These are phyloP conservation scores for Pezicula neosporulosa DNA, from an alignment of 2,329 filamentous ascomycete genomes.

Conservation along the genomic window DNA sequence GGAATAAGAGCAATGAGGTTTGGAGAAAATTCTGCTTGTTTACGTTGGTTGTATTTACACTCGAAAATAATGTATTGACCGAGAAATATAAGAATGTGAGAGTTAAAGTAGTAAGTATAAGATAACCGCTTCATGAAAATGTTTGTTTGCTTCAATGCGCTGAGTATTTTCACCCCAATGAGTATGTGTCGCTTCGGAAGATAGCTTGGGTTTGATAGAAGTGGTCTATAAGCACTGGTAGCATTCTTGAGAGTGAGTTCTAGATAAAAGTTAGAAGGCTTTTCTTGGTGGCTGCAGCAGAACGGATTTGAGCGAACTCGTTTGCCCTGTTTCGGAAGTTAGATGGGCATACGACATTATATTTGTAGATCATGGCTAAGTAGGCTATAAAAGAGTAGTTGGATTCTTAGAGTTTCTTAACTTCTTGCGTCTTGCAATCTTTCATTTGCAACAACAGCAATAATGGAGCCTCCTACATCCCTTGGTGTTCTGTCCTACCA, in stretches of 20 bases:
- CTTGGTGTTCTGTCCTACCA: no score
- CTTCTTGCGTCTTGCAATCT: no score
- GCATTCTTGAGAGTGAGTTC: no score
- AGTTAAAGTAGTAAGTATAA: slow-evolving; percentile 31
- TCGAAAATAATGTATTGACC: slow-evolving; percentile 27
- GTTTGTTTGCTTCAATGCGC: slow-evolving; percentile 23
- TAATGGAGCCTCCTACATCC: no score
- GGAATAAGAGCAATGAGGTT: slow-evolving; percentile 29
- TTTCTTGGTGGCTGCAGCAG: background rate
- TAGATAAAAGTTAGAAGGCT: background rate
- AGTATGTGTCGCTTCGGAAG: no score
- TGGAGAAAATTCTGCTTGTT: slow-evolving; percentile 23
- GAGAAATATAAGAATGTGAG: slow-evolving; percentile 30
- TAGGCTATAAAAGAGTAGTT: no score
- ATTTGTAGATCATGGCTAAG: no score
- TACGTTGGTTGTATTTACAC: slow-evolving; percentile 30
- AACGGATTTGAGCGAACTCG: background rate
- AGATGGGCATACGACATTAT: no score
- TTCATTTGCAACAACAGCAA: no score
- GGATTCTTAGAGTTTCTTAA: no score
- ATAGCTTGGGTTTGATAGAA: no score
- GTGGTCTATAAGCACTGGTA: no score
- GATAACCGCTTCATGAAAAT: slow-evolving; percentile 25
- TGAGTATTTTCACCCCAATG: slow-evolving; percentile 11
- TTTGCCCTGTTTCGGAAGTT: background rate